A percentile compares a stretch with the other conserved stretches of the same genome.
Conservation (phyloP, 305 asterid species). For the Solanum hybrid region DNA sequence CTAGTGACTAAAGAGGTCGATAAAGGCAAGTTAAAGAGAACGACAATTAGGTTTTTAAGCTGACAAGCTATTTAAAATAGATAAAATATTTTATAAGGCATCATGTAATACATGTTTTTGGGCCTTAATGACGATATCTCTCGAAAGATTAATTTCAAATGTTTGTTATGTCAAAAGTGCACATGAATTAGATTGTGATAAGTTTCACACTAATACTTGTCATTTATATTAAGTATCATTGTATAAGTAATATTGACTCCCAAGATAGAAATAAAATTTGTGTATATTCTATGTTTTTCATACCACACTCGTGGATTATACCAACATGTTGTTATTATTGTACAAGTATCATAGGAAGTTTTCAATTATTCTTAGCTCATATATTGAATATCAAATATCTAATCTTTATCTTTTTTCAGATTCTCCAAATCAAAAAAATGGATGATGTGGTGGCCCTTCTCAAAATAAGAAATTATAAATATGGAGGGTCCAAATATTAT, state of each 20-base stretch:
- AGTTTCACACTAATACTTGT: neutral
- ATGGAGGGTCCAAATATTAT: neutral
- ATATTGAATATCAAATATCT: neutral
- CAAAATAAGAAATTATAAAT: neutral
- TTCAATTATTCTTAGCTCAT: neutral
- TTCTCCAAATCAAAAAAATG: neutral
- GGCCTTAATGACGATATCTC: neutral
- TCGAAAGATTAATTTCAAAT: neutral
- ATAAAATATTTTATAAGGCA: neutral
- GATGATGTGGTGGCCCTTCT: neutral
- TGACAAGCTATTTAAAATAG: neutral
- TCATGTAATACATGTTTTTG: neutral
- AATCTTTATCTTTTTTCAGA: neutral
- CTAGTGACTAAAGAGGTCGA: neutral
- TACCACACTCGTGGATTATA: neutral
- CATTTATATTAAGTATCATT: neutral
- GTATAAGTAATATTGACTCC: neutral
- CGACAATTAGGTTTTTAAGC: neutral
- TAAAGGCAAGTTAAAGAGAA: too few species aligned
- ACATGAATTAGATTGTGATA: neutral
- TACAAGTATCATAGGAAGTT: neutral
- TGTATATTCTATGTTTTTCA: neutral
- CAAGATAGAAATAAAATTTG: rapidly evolving
- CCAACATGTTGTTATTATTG: too few species aligned
- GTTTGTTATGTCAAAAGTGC: rapidly evolving